Evolutionary conservation across 305 asterid genomes (phyloP), one percentile per base, ranked within the genome.

Genomic region (Andrographis paniculata): DNA sequence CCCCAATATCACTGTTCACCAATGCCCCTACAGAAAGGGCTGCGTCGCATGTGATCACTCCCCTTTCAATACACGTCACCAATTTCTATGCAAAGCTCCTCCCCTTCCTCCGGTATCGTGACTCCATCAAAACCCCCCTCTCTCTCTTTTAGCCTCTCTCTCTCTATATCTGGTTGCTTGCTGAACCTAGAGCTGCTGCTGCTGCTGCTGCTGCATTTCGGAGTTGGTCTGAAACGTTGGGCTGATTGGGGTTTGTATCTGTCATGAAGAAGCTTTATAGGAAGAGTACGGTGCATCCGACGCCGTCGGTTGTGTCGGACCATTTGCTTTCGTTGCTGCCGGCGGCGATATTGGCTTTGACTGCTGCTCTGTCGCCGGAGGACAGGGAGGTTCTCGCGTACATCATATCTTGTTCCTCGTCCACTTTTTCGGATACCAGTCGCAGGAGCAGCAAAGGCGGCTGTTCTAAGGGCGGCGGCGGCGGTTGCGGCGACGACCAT

Each of bases 311-410:
- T 9, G 69, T 74, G 1, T 74, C 76, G 10, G 74, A 75, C 68
- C 84, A 75, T 20, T 77, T 73, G 17, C 72, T 84, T 24, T 71
- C 93, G 2, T 71, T 76, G 35, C 27, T 84, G 8, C 95, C 95
- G 65, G 78, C 81, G 56, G 77, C 88, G 46, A 75, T 84, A 44
- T 42, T 80, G 47, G 45, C 81, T 51, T 50, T 84, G 53, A 59
- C 83, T 1, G 49, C 48, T 1, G 70, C 79, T 17, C 69, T 84
- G 5, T 73, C 93, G 1, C 68, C 68, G 33, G 77, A 60, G 1
- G 95, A 84, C 18, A 69, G 52, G 68, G 75, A 77, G 47, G 77
- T 84, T 4, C 46, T 84, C 57, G 82, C 86, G 5, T 84, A 84
- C 51, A 72, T 84, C 4, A 70, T 84, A 9, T 67, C 88, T 36